Base-by-base conservation (phyloP, 768 basidiomycete species). In the Pleurotus djamor region DNA sequence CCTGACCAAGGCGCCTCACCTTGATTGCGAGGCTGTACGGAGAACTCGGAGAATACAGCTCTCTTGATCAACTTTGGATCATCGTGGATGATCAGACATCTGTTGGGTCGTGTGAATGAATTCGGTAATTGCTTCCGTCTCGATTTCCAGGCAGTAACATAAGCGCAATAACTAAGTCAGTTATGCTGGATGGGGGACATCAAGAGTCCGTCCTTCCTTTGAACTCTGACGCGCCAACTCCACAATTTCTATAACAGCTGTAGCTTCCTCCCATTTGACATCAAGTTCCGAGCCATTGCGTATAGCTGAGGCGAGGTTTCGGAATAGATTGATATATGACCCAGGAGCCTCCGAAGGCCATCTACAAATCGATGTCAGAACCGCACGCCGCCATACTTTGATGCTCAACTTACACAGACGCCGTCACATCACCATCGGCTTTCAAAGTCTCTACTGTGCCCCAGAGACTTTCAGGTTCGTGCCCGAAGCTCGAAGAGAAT, bases 261-360 rank as follows among this genome's bases (percentile, higher is more conserved):
- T 82, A 0, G 89, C 85, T 68, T 94, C 85, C 64, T 84, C 83
- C 81, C 91, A 92, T 69, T 84, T 90, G 47, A 94, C 83, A 5
- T 76, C 78, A 37, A 78, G 79, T 52, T 82, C 79, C 5, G 75
- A 79, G 3, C 79, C 79, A 28, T 80, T 70, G 35, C 85, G 76
- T 58, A 93, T 88, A 5, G 81, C 82, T 28, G 75, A 79, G 9
- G 83, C 89, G 17, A 92, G 72, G 64, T 91, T 88, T 59, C 75
- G 80, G 77, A 86, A 92, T 52, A 91, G 71, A 33, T 78, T 79
- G 7, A 78, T 69, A 65, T 91, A 92, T 45, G 75, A 72, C 1
- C 90, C 89, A 44, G 77, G 72, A 48, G 82, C 78, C 4, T 68
- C 76, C 12, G 86, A 84, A 16, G 86, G 84, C 88, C 87, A 89